These are phyloP conservation scores for Globisporangium camurandrum DNA, from an alignment of 352 stramenopile genomes.

Conservation along the genomic window DNA sequence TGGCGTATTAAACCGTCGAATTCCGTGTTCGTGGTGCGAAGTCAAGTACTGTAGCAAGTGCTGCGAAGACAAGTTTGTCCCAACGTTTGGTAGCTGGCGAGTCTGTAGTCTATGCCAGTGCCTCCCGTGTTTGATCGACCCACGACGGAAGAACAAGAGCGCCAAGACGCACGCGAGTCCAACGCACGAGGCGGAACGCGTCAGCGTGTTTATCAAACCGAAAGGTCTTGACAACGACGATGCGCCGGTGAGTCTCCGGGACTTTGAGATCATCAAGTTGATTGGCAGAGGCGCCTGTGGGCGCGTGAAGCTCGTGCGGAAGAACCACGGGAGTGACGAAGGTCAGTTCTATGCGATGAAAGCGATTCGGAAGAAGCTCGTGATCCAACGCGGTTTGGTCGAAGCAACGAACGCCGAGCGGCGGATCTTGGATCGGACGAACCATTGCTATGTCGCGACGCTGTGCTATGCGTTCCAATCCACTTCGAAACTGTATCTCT, in stretches of 20 bases:
- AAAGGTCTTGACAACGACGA: no score
- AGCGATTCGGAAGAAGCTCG: conserved; percentile 81
- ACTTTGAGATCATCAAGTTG: conserved; percentile 97
- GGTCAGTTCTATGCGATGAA: conserved; percentile 84
- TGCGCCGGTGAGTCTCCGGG: conserved; percentile 62
- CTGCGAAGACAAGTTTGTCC: conserved; percentile 83
- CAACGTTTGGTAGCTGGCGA: conserved; percentile 63
- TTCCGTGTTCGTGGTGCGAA: conserved; percentile 78
- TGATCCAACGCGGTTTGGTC: conserved; percentile 84
- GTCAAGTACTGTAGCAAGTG: conserved; percentile 83
- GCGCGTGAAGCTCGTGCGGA: conserved; percentile 80
- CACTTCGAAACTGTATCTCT: conserved; percentile 84
- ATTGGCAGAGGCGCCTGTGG: conserved; percentile 92
- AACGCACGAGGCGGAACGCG: conserved; percentile 35
- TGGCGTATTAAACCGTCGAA: conserved; percentile 65
- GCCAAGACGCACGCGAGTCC: conserved; percentile 59
- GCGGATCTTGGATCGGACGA: conserved; percentile 86
- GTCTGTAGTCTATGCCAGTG: conserved; percentile 75
- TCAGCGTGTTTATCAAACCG: conserved; percentile 77
- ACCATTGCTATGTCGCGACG: conserved; percentile 96
- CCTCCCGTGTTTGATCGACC: conserved; percentile 76
- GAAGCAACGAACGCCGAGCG: conserved; percentile 88
- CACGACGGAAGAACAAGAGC: conserved; percentile 60
- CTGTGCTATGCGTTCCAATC: conserved; percentile 90
- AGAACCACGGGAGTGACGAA: conserved; percentile 79